phyloP scores from a whole-genome alignment of 2,329 filamentous ascomycete genomes.

The Trichoderma citrinoviride region DNA sequence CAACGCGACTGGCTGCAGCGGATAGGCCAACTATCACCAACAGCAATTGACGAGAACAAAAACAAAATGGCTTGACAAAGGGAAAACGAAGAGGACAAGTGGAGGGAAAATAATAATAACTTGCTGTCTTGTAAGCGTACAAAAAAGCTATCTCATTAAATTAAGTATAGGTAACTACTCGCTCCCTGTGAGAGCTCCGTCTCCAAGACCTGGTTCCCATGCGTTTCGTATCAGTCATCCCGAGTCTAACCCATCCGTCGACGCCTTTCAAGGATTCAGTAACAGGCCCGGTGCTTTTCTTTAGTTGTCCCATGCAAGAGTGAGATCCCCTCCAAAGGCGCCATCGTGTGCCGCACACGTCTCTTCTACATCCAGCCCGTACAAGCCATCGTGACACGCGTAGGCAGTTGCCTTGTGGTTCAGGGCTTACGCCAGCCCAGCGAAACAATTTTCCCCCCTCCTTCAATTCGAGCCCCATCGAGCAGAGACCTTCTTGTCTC shows the following conservation, averaged over 20 bases:
- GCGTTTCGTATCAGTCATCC: conserved; percentile 19
- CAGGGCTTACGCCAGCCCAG: neutral
- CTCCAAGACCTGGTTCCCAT: conserved; percentile 17
- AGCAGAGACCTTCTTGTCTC: neutral
- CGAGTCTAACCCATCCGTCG: conserved; percentile 21
- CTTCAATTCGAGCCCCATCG: neutral
- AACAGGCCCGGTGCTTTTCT: neutral
- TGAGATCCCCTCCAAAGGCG: neutral
- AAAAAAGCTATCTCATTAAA: conserved; percentile 18
- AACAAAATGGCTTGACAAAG: too few relatives aligned
- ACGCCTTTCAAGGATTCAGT: conserved; percentile 16
- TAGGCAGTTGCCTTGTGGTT: neutral
- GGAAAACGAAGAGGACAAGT: too few relatives aligned
- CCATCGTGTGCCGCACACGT: conserved; percentile 10
- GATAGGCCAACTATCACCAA: neutral
- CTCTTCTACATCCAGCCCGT: neutral
- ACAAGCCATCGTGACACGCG: neutral
- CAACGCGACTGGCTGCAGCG: neutral
- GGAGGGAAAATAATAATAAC: neutral
- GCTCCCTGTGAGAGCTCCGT: conserved; percentile 19
- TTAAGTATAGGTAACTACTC: conserved; percentile 9
- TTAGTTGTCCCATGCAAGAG: neutral
- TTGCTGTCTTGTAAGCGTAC: neutral
- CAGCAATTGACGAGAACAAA: too few relatives aligned
- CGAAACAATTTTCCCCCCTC: neutral